Base-by-base conservation (phyloP, 345 rosid species). In the Lepidium africanum region DNA sequence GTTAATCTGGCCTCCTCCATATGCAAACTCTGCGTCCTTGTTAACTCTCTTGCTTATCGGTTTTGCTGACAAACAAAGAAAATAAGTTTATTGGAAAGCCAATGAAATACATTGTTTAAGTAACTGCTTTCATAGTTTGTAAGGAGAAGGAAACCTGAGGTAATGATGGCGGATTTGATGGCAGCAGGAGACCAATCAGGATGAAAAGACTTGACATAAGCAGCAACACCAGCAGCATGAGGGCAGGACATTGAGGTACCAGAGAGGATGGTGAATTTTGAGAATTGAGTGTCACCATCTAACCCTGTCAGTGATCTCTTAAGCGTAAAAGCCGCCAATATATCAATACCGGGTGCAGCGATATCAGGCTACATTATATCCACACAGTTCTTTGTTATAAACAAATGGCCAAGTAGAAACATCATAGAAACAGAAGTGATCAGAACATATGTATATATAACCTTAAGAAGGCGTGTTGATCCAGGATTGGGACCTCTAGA, bases 171-270 rank as follows among this genome's bases (percentile, higher is more conserved):
- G 12, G 98, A 92, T 80, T 84, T 92, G 74, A 92, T 87, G 0
- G 96, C 92, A 1, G 98, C 90, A 0, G 93, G 80, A 0, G 83
- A 54, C 98, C 98, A 90, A 32, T 71, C 82, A 0, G 94, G 92
- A 63, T 93, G 97, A 69, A 93, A 93, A 30, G 98, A 93, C 79
- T 90, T 93, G 37, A 92, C 77, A 10, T 92, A 92, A 59, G 98
- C 97, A 11, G 90, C 97, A 1, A 76, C 85, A 1, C 97, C 98
- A 3, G 97, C 92, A 67, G 73, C 91, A 58, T 92, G 98, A 23
- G 97, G 98, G 52, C 92, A 83, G 0, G 98, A 83, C 98, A 92
- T 92, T 66, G 98, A 90, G 59, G 98, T 92, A 1, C 98, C 98
- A 0, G 98, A 92, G 83, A 86, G 83, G 30, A 92, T 68, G 9